Percentiles rank a stretch among this genome's conserved stretches.
Conservation (phyloP, 116 monocot genomes). For the Iris pallida region DNA sequence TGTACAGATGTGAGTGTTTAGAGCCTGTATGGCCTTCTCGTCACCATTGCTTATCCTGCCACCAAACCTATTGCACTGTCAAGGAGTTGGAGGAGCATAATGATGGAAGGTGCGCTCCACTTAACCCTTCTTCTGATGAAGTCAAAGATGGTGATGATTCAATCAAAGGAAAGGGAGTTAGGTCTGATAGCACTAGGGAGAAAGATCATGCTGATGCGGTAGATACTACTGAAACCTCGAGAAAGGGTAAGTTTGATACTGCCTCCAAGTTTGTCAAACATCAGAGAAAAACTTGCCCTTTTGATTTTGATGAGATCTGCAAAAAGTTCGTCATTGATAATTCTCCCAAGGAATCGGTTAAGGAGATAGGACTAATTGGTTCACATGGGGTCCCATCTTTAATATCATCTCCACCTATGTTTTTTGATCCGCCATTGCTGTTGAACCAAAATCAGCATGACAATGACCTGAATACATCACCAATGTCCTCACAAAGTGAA, state of each 20-base stretch:
- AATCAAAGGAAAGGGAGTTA: slow-evolving; percentile 32
- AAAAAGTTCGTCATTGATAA: slow-evolving; percentile 50
- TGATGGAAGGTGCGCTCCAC: slow-evolving; percentile 53
- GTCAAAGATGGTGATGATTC: slow-evolving; percentile 40
- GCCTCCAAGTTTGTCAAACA: slow-evolving; percentile 22
- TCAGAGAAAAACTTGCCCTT: slow-evolving; percentile 56
- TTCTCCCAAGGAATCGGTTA: slow-evolving; percentile 74
- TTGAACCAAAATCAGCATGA: slow-evolving; percentile 12
- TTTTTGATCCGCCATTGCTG: slow-evolving; percentile 33
- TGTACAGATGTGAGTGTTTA: slow-evolving; percentile 87
- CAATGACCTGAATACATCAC: not conserved
- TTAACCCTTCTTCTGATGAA: slow-evolving; percentile 33
- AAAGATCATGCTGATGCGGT: slow-evolving; percentile 36
- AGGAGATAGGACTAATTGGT: slow-evolving; percentile 87
- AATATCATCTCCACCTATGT: slow-evolving; percentile 22
- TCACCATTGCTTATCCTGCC: slow-evolving; percentile 78
- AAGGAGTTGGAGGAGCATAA: slow-evolving; percentile 58
- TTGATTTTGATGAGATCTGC: slow-evolving; percentile 60
- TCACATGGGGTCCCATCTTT: slow-evolving; percentile 69
- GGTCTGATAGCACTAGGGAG: slow-evolving; percentile 29
- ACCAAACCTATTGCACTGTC: slow-evolving; percentile 51
- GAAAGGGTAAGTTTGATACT: slow-evolving; percentile 25
- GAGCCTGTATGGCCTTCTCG: slow-evolving; percentile 91
- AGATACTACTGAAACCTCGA: slow-evolving; percentile 22
- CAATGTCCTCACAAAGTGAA: slow-evolving; percentile 3